Evolutionary conservation across 2,329 filamentous ascomycete genomes (phyloP).

Genomic region (Pseudogymnoascus sp.): DNA sequence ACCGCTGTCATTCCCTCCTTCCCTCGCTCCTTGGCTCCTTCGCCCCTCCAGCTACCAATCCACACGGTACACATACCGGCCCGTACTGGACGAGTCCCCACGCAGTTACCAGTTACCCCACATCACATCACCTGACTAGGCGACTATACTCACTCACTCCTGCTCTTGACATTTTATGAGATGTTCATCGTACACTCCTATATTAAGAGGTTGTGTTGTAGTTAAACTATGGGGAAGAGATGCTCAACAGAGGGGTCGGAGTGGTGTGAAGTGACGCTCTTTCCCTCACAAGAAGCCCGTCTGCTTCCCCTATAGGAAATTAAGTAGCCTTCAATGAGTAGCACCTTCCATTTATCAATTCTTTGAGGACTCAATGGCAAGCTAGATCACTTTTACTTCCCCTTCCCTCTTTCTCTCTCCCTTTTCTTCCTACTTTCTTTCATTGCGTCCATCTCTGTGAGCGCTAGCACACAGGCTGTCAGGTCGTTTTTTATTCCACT

Average conservation of each 20-base stretch:
- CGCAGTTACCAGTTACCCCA: neutral
- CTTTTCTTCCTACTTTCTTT: neutral
- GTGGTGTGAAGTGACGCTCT: neutral
- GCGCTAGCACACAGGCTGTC: neutral
- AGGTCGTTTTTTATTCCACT: constrained; percentile 1
- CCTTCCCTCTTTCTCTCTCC: neutral
- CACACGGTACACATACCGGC: constrained; percentile 1
- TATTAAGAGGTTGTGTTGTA: neutral
- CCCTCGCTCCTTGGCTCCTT: neutral
- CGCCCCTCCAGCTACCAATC: neutral
- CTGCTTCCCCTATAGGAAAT: neutral
- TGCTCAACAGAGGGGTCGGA: neutral
- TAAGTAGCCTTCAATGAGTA: neutral
- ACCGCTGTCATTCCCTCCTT: neutral
- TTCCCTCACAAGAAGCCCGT: neutral
- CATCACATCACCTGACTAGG: neutral
- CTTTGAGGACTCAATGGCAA: neutral
- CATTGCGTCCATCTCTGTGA: neutral
- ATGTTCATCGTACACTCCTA: neutral
- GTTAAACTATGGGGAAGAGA: neutral
- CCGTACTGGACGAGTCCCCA: neutral
- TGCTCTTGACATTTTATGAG: neutral
- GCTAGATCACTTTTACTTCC: neutral
- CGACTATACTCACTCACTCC: neutral
- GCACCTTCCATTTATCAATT: neutral